Percentiles rank a stretch among this genome's conserved stretches.
Conservation (phyloP, 345 rosid genomes). For the Trapa incisa region DNA sequence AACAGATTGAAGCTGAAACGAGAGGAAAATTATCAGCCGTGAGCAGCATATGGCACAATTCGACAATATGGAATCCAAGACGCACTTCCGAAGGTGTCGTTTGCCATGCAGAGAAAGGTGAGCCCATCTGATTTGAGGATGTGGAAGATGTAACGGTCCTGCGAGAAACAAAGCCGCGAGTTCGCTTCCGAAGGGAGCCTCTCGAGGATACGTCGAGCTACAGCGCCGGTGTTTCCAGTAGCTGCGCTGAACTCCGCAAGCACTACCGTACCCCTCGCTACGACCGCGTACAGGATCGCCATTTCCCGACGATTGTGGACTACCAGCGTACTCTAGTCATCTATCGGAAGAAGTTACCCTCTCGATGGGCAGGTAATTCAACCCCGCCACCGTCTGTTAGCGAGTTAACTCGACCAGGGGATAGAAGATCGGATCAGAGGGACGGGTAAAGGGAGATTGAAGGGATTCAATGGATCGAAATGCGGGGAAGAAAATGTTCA, state of each 20-base stretch:
- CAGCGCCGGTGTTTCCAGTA: conserved; percentile 85
- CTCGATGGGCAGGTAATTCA: background rate
- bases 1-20: background rate
- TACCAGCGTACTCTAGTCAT: background rate
- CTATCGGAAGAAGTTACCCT: background rate
- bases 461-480: background rate
- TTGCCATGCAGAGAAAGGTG: conserved; percentile 91
- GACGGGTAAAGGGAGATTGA: background rate
- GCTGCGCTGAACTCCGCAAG: conserved; percentile 96
- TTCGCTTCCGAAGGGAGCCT: conserved; percentile 64
- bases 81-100: conserved; percentile 88
- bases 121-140: conserved; percentile 87
- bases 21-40: conserved; percentile 1
- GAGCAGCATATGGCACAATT: background rate
- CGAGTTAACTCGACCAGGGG: background rate
- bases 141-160: conserved; percentile 88
- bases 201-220: conserved; percentile 78
- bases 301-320: conserved; percentile 18
- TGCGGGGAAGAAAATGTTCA: background rate
- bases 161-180: conserved; percentile 78
- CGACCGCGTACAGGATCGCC: conserved; percentile 89
- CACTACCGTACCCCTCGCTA: conserved; percentile 85
- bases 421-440: background rate
- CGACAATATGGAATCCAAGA: background rate
- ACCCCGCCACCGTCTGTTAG: background rate